A percentile compares a stretch with the other conserved stretches of the same genome.
Conservation (phyloP, 345 rosid species). For the Raphanus sativus region DNA sequence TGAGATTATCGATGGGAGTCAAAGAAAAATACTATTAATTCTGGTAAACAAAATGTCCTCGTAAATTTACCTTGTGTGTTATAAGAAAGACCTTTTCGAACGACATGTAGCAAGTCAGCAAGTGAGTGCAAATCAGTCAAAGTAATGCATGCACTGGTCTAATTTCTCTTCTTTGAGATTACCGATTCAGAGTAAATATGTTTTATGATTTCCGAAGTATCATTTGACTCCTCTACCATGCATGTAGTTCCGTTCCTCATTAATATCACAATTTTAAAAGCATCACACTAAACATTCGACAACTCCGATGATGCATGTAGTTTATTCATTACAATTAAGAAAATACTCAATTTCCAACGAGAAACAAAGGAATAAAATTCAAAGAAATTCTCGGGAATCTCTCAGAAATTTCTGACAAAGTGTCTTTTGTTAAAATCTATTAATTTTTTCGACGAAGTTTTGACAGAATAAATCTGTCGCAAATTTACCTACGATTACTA, state of each 20-base stretch:
- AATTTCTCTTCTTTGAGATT: neutral
- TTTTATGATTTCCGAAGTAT: too few species aligned
- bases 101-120: neutral
- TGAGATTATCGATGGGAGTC: conserved; percentile 17
- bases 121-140: conserved; percentile 31
- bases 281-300: neutral
- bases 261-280: neutral
- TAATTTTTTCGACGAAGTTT: too few species aligned
- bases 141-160: conserved; percentile 34
- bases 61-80: neutral
- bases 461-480: too few species aligned
- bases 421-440: too few species aligned
- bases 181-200: conserved; percentile 15
- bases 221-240: neutral
- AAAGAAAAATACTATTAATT: neutral
- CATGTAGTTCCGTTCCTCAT: neutral
- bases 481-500: neutral
- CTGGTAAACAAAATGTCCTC: neutral
- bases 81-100: neutral
- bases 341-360: neutral
- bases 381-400: too few species aligned
- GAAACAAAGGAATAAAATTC: neutral
- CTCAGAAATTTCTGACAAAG: neutral
- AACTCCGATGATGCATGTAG: neutral
- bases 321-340: neutral